Evolutionary conservation across 2,329 filamentous ascomycete species (phyloP), one percentile per base, ranked within the genome.

Genomic region (Stemphylium vesicarium): DNA sequence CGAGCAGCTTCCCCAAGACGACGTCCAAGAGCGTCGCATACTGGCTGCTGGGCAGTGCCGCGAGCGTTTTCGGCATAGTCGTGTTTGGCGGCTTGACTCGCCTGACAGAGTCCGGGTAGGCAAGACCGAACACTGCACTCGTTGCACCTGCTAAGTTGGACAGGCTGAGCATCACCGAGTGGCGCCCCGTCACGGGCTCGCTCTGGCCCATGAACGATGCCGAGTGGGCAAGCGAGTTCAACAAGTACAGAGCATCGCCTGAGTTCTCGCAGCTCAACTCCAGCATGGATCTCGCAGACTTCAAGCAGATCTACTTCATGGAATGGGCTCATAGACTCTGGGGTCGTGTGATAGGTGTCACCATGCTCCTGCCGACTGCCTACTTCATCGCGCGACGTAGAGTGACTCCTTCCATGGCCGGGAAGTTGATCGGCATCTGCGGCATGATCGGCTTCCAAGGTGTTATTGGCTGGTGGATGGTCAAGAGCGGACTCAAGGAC

Each of bases 221-320:
- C 55, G 90, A 94, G 72, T 99, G 95, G 95, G 88, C 96, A 66
- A 87, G 88, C 62, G 95, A 98, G 71, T 99, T 98, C 79, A 81
- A 87, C 51, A 95, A 96, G 77, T 99, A 99, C 81, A 88, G 89
- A 63, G 86, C 89, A 38, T 96, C 92, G 16, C 95, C 95, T 59
- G 95, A 99, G 77, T 99, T 94, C 80, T 87, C 90, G 71, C 85
- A 92, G 59, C 84, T 99, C 65, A 99, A 99, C 79, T 89, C 93
- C 29, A 86, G 91, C 75, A 99, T 99, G 95, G 89, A 85, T 29
- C 82, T 99, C 52, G 84, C 88, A 54, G 95, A 99, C 75, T 99
- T 98, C 81, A 97, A 98, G 78, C 89, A 95, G 74, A 99, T 99
- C 64, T 99, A 98, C 84, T 99, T 90, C 77, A 98, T 98, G 95